Evolutionary conservation across 2,329 filamentous ascomycete species (phyloP), one percentile per base, ranked within the genome.

Genomic region (Neocucurbitaria cava): DNA sequence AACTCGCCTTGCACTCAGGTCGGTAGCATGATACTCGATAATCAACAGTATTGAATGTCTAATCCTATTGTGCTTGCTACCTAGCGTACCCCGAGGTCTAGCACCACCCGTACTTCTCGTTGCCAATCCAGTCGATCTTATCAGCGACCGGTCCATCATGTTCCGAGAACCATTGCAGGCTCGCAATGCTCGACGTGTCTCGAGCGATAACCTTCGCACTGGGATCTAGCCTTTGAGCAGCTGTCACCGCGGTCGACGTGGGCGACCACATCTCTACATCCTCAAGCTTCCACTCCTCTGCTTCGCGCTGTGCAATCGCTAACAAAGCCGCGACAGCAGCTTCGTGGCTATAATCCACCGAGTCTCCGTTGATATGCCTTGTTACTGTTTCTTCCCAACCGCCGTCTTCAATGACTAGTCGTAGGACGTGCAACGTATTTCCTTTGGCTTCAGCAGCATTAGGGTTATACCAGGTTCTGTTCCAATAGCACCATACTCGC

Each of bases 251-350:
- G 58, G 69, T 72, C 72, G 84, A 78, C 3, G 83, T 83, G 0
- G 93, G 92, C 70, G 95, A 96, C 94, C 94, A 98, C 46, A 94
- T 79, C 71, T 92, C 84, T 3, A 96, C 85, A 41, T 85, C 82
- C 36, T 82, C 80, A 77, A 91, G 86, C 40, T 84, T 79, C 89
- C 91, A 96, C 52, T 85, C 80, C 3, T 80, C 76, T 1, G 93
- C 93, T 75, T 96, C 87, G 8, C 77, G 76, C 66, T 89, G 86
- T 4, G 92, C 92, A 40, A 87, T 79, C 38, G 78, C 75, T 40
- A 96, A 72, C 23, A 96, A 82, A 2, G 84, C 83, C 33, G 82
- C 80, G 54, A 96, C 81, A 1, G 81, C 81, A 33, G 56, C 61
- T 20, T 63, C 68, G 38, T 71, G 63, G 21, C 56, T 51, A 8